These are phyloP conservation scores for Cladochytrium tenue DNA, from an alignment of 371 early-diverging fungal species.

Conservation along the genomic window DNA sequence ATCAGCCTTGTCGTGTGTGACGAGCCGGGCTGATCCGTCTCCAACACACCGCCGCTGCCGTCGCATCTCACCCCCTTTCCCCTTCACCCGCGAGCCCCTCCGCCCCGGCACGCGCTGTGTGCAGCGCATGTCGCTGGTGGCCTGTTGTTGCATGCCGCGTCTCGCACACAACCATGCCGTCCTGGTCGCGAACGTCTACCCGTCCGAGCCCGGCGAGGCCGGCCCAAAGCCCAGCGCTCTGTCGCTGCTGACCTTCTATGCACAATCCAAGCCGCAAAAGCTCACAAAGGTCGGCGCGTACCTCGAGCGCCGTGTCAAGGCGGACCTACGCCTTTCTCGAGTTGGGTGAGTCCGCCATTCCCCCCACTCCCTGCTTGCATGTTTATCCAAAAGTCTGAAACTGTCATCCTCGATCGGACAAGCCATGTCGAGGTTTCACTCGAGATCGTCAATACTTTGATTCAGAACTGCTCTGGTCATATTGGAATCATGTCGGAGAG, in stretches of 20 bases:
- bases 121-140: no score
- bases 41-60: no score
- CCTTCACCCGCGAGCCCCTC: no score
- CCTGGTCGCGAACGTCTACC: slow-evolving; percentile 90
- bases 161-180: slow-evolving; percentile 76
- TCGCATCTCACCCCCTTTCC: no score
- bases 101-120: no score
- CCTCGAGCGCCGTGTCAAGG: slow-evolving; percentile 73
- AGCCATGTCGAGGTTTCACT: slow-evolving; percentile 49
- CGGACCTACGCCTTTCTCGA: slow-evolving; percentile 25
- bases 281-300: slow-evolving; percentile 86
- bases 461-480: slow-evolving; percentile 70
- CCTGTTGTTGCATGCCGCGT: not conserved
- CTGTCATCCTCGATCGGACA: not conserved
- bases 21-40: no score
- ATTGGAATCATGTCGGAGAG: slow-evolving; percentile 81
- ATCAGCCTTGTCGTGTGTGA: no score
- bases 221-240: slow-evolving; percentile 81
- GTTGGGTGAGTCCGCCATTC: slow-evolving; percentile 33
- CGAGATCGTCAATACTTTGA: slow-evolving; percentile 71
- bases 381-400: not conserved
- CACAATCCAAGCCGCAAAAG: slow-evolving; percentile 86
- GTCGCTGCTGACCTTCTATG: slow-evolving; percentile 87
- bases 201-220: slow-evolving; percentile 75
- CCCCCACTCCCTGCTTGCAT: not conserved